Evolutionary conservation across 768 basidiomycete genomes (phyloP), one percentile per base, ranked within the genome.

Genomic region (Wakefieldia striispora): DNA sequence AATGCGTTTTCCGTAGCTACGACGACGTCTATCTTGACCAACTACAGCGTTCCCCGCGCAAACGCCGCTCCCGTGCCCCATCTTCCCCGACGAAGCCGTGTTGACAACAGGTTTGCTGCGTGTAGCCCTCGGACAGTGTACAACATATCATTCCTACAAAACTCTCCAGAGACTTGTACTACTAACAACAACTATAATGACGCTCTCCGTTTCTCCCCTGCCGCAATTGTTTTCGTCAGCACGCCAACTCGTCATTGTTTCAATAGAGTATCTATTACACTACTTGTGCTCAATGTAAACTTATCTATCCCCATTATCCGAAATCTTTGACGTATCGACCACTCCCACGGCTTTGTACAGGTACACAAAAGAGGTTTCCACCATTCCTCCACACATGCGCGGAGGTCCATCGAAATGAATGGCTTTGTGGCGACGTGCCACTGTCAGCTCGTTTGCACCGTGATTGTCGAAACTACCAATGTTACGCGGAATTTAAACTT

Each of bases 21-120:
- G 74, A 78, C 50, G 82, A 83, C 54, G 79, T 83, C 19, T 83
- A 82, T 58, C 65, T 83, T 38, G 73, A 79, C 44, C 65, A 63
- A 44, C 63, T 79, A 37, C 71, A 73, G 31, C 71, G 71, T 29
- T 71, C 72, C 3, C 70, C 75, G 39, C 72, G 68, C 46, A 73
- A 74, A 55, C 66, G 59, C 50, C 66, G 51, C 43, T 11, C 47
- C 12, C 62, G 62, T 16, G 36, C 54, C 17, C 54, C 59, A 7
- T 55, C 53, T 10, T 66, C 66, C 12, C 62, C 60, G 20, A 55
- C 21, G 11, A 54, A 62, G 52, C 37, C 61, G 43, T 56, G 54
- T n/a, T 67, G 50, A 65, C 21, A n/a, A 33, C n/a, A 0, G 29
- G 20, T 6, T 5, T 41, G 41, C n/a, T 20, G 19, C 26, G 13